Conservation (phyloP, 192 early-diverging fungal species). For the Coemansia sp. region DNA sequence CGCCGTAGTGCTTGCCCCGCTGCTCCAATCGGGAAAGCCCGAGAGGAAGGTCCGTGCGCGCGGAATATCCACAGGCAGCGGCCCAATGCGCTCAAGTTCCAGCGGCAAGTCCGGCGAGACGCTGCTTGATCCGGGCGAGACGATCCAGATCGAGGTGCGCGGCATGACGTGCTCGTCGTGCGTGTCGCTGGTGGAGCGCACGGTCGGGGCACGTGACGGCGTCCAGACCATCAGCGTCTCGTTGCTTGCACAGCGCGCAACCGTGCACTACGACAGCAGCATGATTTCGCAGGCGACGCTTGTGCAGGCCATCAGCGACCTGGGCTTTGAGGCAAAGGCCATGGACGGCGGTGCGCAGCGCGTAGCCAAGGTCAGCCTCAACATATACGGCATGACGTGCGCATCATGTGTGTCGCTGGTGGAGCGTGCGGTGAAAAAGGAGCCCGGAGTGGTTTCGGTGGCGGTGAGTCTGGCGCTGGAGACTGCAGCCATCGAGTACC, state of each 20-base stretch:
- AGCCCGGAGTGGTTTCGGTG: conserved; percentile 60
- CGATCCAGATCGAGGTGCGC: conserved; percentile 67
- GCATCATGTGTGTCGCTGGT: conserved; percentile 78
- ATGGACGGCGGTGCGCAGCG: conserved; percentile 52
- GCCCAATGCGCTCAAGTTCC: conserved; percentile 18
- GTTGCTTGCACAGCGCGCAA: conserved; percentile 80
- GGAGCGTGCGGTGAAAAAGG: conserved; percentile 58
- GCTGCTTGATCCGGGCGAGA: conserved; percentile 22
- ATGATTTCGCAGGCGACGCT: conserved; percentile 56
- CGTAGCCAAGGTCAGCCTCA: conserved; percentile 64
- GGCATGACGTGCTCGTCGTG: conserved; percentile 98
- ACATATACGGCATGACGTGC: conserved; percentile 95
- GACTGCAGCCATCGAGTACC: conserved; percentile 72
- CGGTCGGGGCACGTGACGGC: conserved; percentile 61
- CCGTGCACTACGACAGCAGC: conserved; percentile 65
- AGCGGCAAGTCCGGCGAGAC: conserved; percentile 48
- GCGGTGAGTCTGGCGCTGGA: conserved; percentile 80
- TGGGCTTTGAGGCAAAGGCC: conserved; percentile 73
- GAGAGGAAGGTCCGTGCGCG: conserved; percentile 2
- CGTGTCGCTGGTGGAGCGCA: conserved; percentile 82
- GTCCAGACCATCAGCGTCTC: conserved; percentile 79
- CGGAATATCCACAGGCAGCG: conserved; percentile 2
- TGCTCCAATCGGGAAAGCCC: conserved; percentile 10
- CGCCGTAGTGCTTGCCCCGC: neutral
- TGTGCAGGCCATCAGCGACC: conserved; percentile 66